Base-by-base conservation (phyloP, 148 eudicot species). In the Rheum nobile region DNA sequence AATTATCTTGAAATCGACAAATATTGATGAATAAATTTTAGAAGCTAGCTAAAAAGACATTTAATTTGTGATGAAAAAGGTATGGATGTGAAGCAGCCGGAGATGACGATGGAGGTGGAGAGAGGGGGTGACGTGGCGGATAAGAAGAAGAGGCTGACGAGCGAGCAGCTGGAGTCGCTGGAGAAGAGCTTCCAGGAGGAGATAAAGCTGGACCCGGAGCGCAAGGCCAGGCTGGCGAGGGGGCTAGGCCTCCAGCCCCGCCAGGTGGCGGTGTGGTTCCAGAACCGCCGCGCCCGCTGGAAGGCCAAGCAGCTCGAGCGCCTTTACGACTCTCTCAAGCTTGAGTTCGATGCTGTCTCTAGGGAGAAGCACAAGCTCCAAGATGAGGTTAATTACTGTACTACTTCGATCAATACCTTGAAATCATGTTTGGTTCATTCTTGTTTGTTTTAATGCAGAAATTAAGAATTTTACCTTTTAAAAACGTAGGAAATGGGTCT, bases 71-170 rank as follows among this genome's bases (percentile, higher is more conserved):
- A 63, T 12, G 69, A 24, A 65, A 11, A 61, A 81, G 85, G 78
- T n/a, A 22, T 80, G 39, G 88, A 85, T 55, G 77, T 79, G 81
- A 83, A 81, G 83, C 80, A 80, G 39, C 26, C 71, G 35, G 55
- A 54, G 38, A 57, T 76, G 72, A 71, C 52, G 81, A 75, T 67
- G 79, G 78, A 73, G 79, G 78, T 75, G 38, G 72, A 76, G 14
- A 68, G 81, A 81, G 79, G 79, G 79, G 79, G 81, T 75, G 78
- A 12, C 19, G 28, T 75, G n/a, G 77, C 77, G 3, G 78, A 76
- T 6, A 76, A 76, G 74, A 76, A 76, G 74, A 70, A 70, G 67
- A 43, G 74, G 37, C 37, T 76, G 35, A 47, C 78, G 35, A 69
- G 26, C 6, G 73, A 70, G 9, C 73, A 76, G 26, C 9, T 76